Base-by-base conservation (phyloP, 1,139 yeast species). In the Yamadazyma pseudoaaseri region DNA sequence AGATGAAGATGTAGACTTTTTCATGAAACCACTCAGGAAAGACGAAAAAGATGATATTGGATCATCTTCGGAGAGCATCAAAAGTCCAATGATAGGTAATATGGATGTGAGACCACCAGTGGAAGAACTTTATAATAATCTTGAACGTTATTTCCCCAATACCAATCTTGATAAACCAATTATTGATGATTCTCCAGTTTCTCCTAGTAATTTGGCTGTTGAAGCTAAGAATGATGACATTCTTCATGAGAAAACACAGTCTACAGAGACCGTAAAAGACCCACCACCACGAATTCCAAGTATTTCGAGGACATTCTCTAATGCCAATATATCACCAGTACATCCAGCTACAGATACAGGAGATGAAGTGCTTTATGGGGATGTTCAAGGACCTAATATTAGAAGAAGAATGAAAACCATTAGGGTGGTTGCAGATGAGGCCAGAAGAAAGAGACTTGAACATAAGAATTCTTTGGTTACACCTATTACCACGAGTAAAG, bases 121-220 rank as follows among this genome's bases (percentile, higher is more conserved):
- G 1, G 97, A 92, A 51, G 95, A 86, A 31, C 83, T 94, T 24
- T 92, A 89, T 53, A 87, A 89, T 38, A 89, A 94, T 51, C 73
- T 94, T 47, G 98, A 92, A 49, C 76, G 78, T 50, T 94, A 86
- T 56, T 94, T 94, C 67, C 98, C 98, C 0, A 74, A 86, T 47
- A 82, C 97, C 0, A 92, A 92, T 59, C 73, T 94, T 41, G 98
- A 94, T 54, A 85, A 85, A 49, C 96, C 97, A 1, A 87, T 92
- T 25, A 76, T 90, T 23, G 92, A 86, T 51, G 90, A 86, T 31
- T 81, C 89, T 0, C 83, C 87, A 0, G 65, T 70, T 1, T 77
- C 86, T 0, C 82, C 83, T 3, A 54, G 51, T 12, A 42, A 36
- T 22, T 18, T 34, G 4, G 16, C 37, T n/a, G 33, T 25, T 5